These are phyloP conservation scores for Colletotrichum viniferum DNA, from an alignment of 2,329 filamentous ascomycete genomes.

Conservation along the genomic window DNA sequence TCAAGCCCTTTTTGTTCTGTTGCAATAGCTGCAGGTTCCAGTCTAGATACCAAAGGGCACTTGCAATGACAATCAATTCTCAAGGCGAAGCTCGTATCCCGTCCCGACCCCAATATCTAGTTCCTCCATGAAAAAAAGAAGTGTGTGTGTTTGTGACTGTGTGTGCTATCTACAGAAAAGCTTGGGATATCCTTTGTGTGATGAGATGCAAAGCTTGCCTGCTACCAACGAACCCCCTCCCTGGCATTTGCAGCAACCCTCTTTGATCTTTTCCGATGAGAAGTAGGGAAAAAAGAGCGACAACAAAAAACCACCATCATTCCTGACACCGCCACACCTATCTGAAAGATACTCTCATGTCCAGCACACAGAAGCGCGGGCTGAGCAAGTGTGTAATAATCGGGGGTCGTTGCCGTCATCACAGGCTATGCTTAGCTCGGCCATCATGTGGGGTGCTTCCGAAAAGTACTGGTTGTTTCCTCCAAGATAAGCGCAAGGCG, in stretches of 20 bases:
- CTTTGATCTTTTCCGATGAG: not conserved
- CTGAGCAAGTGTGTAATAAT: not conserved
- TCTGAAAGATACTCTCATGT: not conserved
- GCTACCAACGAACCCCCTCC: not conserved
- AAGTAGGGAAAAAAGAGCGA: not conserved
- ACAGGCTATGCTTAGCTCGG: not conserved
- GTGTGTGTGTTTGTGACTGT: conserved; percentile 14
- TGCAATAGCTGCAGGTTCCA: not conserved
- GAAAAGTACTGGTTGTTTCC: not conserved
- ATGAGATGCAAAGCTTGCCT: conserved; percentile 23
- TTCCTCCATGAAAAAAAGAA: conserved; percentile 8
- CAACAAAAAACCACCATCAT: not conserved
- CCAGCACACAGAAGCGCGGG: not conserved
- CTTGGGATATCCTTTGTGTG: conserved; percentile 30
- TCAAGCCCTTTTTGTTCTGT: not conserved
- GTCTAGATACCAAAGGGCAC: not conserved
- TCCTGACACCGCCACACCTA: not conserved
- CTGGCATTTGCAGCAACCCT: not conserved
- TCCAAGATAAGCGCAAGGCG: conserved; percentile 1
- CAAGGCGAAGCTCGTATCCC: conserved; percentile 14
- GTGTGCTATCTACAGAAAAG: conserved; percentile 31
- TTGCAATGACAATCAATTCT: conserved; percentile 20
- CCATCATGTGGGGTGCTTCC: not conserved
- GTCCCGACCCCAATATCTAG: conserved; percentile 9
- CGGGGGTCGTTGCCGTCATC: not conserved